Percentiles rank a stretch among this genome's conserved stretches.
These are phyloP conservation scores for Lactarius deliciosus DNA, from an alignment of 768 basidiomycete species.

Conservation along the genomic window DNA sequence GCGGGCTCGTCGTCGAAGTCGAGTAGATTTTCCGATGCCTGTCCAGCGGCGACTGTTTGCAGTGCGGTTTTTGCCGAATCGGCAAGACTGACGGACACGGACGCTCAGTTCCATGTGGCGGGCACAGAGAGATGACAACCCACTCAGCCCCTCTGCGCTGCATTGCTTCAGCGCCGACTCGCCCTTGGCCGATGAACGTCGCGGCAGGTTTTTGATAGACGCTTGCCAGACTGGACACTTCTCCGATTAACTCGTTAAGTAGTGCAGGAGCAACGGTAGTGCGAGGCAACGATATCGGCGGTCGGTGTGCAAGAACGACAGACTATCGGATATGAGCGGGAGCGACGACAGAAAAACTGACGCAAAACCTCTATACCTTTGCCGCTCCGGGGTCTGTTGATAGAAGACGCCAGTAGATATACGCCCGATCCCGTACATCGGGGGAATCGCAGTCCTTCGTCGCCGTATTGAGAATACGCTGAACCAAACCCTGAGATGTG, in stretches of 20 bases:
- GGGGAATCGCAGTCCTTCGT: slow-evolving; percentile 98
- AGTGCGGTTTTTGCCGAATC: slow-evolving; percentile 81
- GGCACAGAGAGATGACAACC: slow-evolving; percentile 33
- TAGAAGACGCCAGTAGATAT: slow-evolving; percentile 95
- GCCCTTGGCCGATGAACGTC: slow-evolving; percentile 91
- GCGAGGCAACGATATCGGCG: slow-evolving; percentile 89
- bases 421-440: slow-evolving; percentile 94
- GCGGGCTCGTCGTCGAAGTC: slow-evolving; percentile 82
- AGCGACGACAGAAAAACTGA: background rate
- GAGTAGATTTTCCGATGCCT: slow-evolving; percentile 91
- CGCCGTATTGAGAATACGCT: slow-evolving; percentile 87
- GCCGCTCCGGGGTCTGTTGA: slow-evolving; percentile 95
- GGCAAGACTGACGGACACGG: slow-evolving; percentile 40
- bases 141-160: slow-evolving; percentile 63
- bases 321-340: slow-evolving; percentile 42
- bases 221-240: slow-evolving; percentile 86
- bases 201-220: slow-evolving; percentile 97
- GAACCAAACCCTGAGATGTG: slow-evolving; percentile 87
- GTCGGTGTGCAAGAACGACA: slow-evolving; percentile 88
- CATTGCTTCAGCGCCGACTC: slow-evolving; percentile 80
- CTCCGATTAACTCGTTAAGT: slow-evolving; percentile 87
- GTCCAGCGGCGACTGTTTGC: slow-evolving; percentile 88
- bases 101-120: slow-evolving; percentile 10
- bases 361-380: slow-evolving; percentile 54
- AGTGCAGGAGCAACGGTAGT: slow-evolving; percentile 87